Evolutionary conservation across 73 alveolate genomes (phyloP).

Genomic region (Paramecium sonneborni): DNA sequence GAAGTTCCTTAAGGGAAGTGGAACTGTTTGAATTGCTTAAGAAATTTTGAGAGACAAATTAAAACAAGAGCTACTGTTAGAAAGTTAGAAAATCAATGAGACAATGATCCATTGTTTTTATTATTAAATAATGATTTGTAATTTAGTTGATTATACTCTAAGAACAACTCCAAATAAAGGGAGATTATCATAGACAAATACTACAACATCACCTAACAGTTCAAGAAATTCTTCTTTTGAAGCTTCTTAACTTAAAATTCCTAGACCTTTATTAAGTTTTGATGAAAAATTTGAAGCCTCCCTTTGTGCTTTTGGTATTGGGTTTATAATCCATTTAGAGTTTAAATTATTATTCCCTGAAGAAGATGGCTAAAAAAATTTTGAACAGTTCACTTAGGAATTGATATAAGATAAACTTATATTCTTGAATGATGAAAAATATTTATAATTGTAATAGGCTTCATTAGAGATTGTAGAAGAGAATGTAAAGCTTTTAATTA

Average conservation of each 20-base stretch:
- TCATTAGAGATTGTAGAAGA: slow-evolving; percentile 28
- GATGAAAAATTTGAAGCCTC: slow-evolving; percentile 60
- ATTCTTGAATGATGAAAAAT: not conserved
- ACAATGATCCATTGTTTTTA: slow-evolving; percentile 40
- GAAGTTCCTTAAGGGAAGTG: slow-evolving; percentile 59
- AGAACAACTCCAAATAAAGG: slow-evolving; percentile 27
- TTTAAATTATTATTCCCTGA: slow-evolving; percentile 47
- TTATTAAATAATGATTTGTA: slow-evolving; percentile 41
- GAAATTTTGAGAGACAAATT: slow-evolving; percentile 17
- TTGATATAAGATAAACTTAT: not conserved
- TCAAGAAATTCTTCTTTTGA: slow-evolving; percentile 46
- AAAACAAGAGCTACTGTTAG: slow-evolving; percentile 48
- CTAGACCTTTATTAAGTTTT: not conserved
- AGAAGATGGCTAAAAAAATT: slow-evolving; percentile 3
- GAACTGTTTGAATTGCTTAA: slow-evolving; percentile 45
- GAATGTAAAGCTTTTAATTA: not conserved
- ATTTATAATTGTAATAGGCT: not conserved
- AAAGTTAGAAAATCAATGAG: slow-evolving; percentile 53
- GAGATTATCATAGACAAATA: slow-evolving; percentile 16
- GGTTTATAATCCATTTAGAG: not conserved
- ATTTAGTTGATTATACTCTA: slow-evolving; percentile 40
- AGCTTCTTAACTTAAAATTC: not conserved
- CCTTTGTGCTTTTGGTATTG: slow-evolving; percentile 35
- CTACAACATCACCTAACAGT: slow-evolving; percentile 46
- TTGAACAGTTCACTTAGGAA: not conserved